A percentile compares a stretch with the other conserved stretches of the same genome.
These are phyloP conservation scores for Lactarius evosmus DNA, from an alignment of 768 basidiomycete species.

Conservation along the genomic window DNA sequence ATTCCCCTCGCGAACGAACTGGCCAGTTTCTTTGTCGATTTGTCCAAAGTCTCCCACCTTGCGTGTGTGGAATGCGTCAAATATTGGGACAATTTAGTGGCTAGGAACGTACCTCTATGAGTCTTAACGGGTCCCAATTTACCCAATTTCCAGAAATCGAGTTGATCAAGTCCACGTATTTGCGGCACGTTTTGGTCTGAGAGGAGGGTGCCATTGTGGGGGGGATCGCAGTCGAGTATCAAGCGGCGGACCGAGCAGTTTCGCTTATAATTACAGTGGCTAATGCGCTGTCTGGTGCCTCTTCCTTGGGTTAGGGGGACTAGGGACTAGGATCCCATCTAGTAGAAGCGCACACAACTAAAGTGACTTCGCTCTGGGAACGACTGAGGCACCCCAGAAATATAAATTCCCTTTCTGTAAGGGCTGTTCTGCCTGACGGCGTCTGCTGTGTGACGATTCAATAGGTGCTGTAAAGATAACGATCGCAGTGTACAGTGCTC, in stretches of 20 bases:
- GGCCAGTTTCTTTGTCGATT: constrained; percentile 13
- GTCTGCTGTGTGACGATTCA: not conserved
- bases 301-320: no score
- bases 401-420: not conserved
- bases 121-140: constrained; percentile 18
- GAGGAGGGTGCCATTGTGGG: constrained; percentile 5
- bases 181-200: constrained; percentile 8
- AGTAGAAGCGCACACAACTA: not conserved
- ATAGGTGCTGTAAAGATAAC: not conserved
- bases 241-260: not conserved
- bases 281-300: not conserved
- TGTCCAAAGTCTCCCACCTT: constrained; percentile 22
- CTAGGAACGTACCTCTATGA: constrained; percentile 13
- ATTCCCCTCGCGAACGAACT: constrained; percentile 20
- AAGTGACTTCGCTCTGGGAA: not conserved
- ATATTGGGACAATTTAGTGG: not conserved
- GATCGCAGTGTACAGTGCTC: not conserved
- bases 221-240: not conserved
- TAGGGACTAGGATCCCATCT: constrained; percentile 1
- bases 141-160: constrained; percentile 10
- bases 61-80: constrained; percentile 1
- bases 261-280: not conserved
- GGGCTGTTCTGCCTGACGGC: not conserved
- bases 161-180: constrained; percentile 18
- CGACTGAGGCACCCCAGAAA: not conserved